These are phyloP conservation scores for Cunninghamia lanceolata DNA, from an alignment of 75 land plant genomes.

Conservation along the genomic window DNA sequence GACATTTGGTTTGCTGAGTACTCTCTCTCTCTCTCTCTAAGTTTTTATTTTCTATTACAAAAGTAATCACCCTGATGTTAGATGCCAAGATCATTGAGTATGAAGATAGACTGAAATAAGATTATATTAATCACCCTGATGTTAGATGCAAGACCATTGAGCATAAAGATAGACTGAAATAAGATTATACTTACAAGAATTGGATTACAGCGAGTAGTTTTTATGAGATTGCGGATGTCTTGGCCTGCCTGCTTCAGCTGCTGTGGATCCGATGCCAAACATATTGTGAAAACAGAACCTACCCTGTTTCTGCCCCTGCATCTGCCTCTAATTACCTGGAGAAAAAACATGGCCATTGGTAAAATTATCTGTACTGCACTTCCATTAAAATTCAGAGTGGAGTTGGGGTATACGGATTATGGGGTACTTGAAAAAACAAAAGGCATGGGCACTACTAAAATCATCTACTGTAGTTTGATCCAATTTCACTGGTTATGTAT, in stretches of 20 bases:
- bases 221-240: slow-evolving; percentile 72
- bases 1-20: too few species aligned
- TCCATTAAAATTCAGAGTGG: background rate
- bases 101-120: background rate
- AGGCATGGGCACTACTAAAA: background rate
- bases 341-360: background rate
- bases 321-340: background rate
- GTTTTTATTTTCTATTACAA: background rate
- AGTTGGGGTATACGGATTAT: background rate
- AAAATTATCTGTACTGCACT: background rate
- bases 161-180: background rate
- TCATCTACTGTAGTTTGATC: background rate
- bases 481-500: background rate
- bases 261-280: slow-evolving; percentile 68
- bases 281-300: background rate
- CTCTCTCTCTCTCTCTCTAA: too few species aligned
- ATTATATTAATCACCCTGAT: background rate
- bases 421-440: background rate
- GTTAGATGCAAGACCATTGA: too few species aligned
- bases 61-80: background rate
- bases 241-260: slow-evolving; percentile 82
- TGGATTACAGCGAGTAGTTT: slow-evolving; percentile 72
- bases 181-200: slow-evolving; percentile 49
- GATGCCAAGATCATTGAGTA: background rate
- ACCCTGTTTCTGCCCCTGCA: background rate